Evolutionary conservation across 2,329 filamentous ascomycete genomes (phyloP), one percentile per base, ranked within the genome.

Genomic region (Cladosporium cucumerinum): DNA sequence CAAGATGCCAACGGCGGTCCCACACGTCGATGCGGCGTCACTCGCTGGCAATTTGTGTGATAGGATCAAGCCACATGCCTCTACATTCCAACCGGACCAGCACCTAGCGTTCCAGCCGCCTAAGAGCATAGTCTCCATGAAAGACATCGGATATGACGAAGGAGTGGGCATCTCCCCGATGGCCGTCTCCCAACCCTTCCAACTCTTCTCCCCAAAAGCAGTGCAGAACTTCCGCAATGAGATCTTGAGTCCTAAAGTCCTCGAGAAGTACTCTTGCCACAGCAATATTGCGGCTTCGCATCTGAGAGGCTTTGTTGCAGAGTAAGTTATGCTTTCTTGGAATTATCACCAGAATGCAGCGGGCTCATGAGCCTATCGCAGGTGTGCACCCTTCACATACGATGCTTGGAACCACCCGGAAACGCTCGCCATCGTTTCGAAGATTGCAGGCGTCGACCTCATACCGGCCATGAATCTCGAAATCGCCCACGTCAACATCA

Each of bases 151-250:
- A 1, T 84, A 85, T 48, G 72, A 80, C 2, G 80, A 85, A 39
- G 80, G 81, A 63, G 80, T 78, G 58, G 87, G 87, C 5, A 81
- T 90, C 28, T 90, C 88, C 1, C 82, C 82, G 1, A 79, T 86
- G 57, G 88, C 86, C 14, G 86, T 88, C 60, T 88, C 87, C 0
- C 84, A 89, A 65, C 86, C 87, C 0, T 90, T 90, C 73, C 80
- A 80, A 3, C 80, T 90, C 26, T 90, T 90, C 75, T 85, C 84
- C 12, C 72, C 80, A 34, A 85, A 88, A 55, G 87, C 87, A 1
- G 81, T 90, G 59, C 76, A 83, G 70, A 81, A 83, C 60, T 89
- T 90, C 82, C 81, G 88, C 63, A 77, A 77, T 3, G 87, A 90
- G 73, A 82, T 89, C n/a, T 78, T 89, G 46, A 82, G 82, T 55